phyloP scores from a whole-genome alignment of 805 yeast genomes.

The Myxozyma neotropica region DNA sequence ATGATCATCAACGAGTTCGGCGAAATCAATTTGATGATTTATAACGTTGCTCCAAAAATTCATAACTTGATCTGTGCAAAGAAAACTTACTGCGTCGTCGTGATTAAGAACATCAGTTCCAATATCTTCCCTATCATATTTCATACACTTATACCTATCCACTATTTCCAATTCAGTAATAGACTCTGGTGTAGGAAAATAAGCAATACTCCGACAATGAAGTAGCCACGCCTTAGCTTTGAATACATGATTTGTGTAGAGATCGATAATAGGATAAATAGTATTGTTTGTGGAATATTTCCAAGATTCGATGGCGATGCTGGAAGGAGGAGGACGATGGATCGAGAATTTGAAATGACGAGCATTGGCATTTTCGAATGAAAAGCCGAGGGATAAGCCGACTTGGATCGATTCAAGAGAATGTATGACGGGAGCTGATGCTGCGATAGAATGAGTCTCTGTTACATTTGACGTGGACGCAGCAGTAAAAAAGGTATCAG shows the following conservation, averaged over 20 bases:
- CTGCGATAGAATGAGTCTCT: not conserved
- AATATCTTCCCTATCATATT: not conserved
- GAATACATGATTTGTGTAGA: not conserved
- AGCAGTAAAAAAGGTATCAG: too few relatives aligned
- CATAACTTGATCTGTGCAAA: not conserved
- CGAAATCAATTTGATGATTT: not conserved
- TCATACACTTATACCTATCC: not conserved
- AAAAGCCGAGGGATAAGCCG: not conserved
- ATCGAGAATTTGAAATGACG: not conserved
- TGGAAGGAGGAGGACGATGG: not conserved
- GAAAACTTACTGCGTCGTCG: not conserved
- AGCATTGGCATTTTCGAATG: not conserved
- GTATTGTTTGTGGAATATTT: not conserved
- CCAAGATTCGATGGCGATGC: constrained; percentile 1
- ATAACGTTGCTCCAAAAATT: not conserved
- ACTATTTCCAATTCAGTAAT: not conserved
- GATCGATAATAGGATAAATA: not conserved
- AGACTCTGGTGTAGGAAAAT: not conserved
- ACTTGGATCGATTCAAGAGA: not conserved
- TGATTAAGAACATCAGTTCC: not conserved
- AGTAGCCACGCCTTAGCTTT: not conserved
- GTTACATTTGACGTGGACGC: too few relatives aligned
- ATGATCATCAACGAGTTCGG: not conserved
- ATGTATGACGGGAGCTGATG: too few relatives aligned
- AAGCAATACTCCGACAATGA: not conserved